phyloP scores from a whole-genome alignment of 495 filamentous ascomycete genomes.

The Trichoderma erinaceum region DNA sequence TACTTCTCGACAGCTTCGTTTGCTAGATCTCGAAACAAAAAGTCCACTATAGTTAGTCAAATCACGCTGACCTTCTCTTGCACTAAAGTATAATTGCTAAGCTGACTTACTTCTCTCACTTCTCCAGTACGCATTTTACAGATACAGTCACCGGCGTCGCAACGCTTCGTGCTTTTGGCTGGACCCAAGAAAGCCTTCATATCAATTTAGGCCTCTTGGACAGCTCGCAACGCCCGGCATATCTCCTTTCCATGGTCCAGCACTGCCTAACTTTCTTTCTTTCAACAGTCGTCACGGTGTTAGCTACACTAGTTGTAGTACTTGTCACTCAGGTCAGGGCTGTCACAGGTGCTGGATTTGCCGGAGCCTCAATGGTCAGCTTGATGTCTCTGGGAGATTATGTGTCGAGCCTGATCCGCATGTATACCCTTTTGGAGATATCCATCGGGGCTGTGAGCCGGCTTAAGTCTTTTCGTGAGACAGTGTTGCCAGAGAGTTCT shows the following conservation, averaged over 20 bases:
- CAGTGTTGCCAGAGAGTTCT: constrained; percentile 19
- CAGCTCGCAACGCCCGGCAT: constrained; percentile 37
- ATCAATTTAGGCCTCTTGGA: constrained; percentile 37
- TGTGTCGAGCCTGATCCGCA: constrained; percentile 23
- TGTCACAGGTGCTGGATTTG: constrained; percentile 37
- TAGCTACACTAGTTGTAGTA: constrained; percentile 31
- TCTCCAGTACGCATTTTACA: constrained; percentile 33
- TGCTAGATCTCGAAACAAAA: constrained; percentile 27
- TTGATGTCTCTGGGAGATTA: constrained; percentile 26
- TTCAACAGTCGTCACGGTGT: constrained; percentile 31
- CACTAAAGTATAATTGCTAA: neutral
- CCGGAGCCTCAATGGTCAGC: constrained; percentile 47
- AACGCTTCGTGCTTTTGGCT: constrained; percentile 41
- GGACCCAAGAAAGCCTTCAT: constrained; percentile 35
- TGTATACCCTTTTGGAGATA: constrained; percentile 33
- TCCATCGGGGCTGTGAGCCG: constrained; percentile 34
- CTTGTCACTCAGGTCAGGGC: constrained; percentile 28
- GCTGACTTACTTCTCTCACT: neutral
- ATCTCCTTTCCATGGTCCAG: constrained; percentile 42
- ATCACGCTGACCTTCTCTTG: neutral
- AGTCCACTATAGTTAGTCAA: constrained; percentile 25
- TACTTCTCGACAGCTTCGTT: constrained; percentile 50
- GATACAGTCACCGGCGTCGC: constrained; percentile 36
- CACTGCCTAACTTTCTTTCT: constrained; percentile 39
- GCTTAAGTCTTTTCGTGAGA: constrained; percentile 28